Evolutionary conservation across 768 basidiomycete species (phyloP).

Genomic region (Mrakia blollopis): DNA sequence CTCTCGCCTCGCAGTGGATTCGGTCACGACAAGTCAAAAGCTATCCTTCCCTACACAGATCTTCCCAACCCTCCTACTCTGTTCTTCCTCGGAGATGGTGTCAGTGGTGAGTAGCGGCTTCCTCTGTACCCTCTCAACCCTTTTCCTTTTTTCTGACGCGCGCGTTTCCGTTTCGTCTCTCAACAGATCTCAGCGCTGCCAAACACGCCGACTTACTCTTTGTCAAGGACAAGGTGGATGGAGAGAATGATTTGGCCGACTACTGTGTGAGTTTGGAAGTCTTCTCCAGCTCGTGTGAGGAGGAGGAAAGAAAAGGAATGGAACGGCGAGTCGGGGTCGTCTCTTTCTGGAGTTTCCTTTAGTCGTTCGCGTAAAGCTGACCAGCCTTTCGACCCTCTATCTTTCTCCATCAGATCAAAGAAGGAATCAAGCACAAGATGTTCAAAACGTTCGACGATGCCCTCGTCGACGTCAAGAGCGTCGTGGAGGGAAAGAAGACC

Average conservation of each 20-base stretch:
- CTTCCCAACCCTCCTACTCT: constrained; percentile 67
- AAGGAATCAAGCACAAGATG: constrained; percentile 71
- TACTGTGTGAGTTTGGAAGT: constrained; percentile 58
- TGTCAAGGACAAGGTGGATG: constrained; percentile 69
- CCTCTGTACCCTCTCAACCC: background rate
- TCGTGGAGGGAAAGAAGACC: constrained; percentile 67
- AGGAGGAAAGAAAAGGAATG: background rate
- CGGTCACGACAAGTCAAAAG: constrained; percentile 94
- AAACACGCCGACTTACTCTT: constrained; percentile 90
- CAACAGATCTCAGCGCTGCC: constrained; percentile 82
- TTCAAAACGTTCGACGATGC: constrained; percentile 50
- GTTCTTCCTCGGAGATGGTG: constrained; percentile 98
- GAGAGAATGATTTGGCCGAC: constrained; percentile 77
- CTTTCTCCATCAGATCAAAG: constrained; percentile 42
- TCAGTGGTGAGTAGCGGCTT: constrained; percentile 61
- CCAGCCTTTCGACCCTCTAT: background rate
- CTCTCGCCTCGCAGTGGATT: constrained; percentile 54
- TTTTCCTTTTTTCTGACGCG: background rate
- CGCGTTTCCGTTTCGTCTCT: background rate
- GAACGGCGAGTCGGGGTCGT: too few species aligned
- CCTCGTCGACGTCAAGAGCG: constrained; percentile 53
- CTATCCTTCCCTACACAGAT: constrained; percentile 82
- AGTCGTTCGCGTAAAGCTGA: too few species aligned
- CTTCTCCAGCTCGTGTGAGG: background rate
- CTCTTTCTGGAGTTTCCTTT: too few species aligned